A percentile compares a stretch with the other conserved stretches of the same genome.
These are phyloP conservation scores for Santalum album DNA, from an alignment of 164 flowering plant species.

Conservation along the genomic window DNA sequence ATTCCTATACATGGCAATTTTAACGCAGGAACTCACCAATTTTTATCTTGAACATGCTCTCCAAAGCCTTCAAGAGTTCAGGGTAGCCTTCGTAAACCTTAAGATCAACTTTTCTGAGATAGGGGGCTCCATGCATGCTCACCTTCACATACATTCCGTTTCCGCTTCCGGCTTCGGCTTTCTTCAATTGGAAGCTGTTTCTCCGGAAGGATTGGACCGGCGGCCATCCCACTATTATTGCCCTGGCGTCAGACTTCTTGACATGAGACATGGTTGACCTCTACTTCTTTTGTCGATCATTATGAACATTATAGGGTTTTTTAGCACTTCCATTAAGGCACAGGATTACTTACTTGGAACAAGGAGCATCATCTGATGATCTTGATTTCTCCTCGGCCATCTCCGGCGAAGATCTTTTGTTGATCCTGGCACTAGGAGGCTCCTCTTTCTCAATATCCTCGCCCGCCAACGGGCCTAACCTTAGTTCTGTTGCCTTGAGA, in stretches of 20 bases:
- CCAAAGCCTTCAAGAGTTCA: constrained; percentile 61
- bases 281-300: too few relatives aligned
- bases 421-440: constrained; percentile 19
- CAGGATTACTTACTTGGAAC: constrained; percentile 42
- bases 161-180: constrained; percentile 32
- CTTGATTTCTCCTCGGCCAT: constrained; percentile 19
- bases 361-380: constrained; percentile 34
- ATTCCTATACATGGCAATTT: neutral
- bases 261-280: too few relatives aligned
- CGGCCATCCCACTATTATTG: constrained; percentile 85
- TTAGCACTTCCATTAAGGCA: too few relatives aligned
- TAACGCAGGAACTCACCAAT: constrained; percentile 30
- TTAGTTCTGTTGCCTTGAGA: constrained; percentile 57
- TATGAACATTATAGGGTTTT: too few relatives aligned
- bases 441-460: constrained; percentile 23
- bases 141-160: constrained; percentile 62
- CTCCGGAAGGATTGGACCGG: constrained; percentile 65
- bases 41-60: constrained; percentile 68
- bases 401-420: constrained; percentile 41
- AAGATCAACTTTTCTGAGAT: constrained; percentile 75
- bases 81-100: constrained; percentile 48
- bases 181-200: constrained; percentile 41
- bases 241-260: too few relatives aligned
- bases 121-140: constrained; percentile 94
- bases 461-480: constrained; percentile 53